phyloP scores from a whole-genome alignment of 2,329 filamentous ascomycete genomes.

The Alternaria brassicicola region DNA sequence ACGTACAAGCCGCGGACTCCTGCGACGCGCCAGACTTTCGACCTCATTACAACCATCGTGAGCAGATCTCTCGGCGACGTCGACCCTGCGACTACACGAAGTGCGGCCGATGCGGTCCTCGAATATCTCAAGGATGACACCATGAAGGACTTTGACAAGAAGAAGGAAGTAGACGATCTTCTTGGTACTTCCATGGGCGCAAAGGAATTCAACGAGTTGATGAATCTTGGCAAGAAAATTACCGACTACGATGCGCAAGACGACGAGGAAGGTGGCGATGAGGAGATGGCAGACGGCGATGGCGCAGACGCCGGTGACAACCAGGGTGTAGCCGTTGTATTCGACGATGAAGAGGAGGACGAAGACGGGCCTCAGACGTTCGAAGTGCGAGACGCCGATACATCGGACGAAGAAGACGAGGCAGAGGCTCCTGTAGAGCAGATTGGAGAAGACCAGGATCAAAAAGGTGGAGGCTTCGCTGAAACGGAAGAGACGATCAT shows the following conservation, averaged over 20 bases:
- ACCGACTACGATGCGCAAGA: constrained; percentile 98
- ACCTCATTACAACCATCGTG: constrained; percentile 90
- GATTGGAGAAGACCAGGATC: constrained; percentile 57
- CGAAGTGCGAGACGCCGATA: constrained; percentile 84
- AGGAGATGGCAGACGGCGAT: constrained; percentile 65
- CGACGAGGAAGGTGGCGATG: constrained; percentile 81
- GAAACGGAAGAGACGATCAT: constrained; percentile 81
- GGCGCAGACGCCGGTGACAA: constrained; percentile 79
- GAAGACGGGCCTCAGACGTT: constrained; percentile 79
- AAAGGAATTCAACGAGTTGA: constrained; percentile 95
- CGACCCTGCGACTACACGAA: constrained; percentile 86
- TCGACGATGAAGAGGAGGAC: constrained; percentile 83
- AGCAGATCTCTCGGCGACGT: constrained; percentile 90
- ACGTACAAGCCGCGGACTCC: constrained; percentile 90
- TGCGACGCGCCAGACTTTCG: constrained; percentile 89
- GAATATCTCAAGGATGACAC: constrained; percentile 95
- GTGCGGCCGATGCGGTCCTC: constrained; percentile 88
- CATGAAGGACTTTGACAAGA: constrained; percentile 96
- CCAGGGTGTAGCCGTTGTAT: constrained; percentile 96
- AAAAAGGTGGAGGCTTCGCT: constrained; percentile 58
- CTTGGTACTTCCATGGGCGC: constrained; percentile 80
- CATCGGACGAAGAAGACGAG: constrained; percentile 78
- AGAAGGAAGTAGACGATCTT: constrained; percentile 95
- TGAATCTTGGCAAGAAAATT: constrained; percentile 97
- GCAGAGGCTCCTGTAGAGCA: constrained; percentile 66